A percentile compares a stretch with the other conserved stretches of the same genome.
These are phyloP conservation scores for Massariosphaeria phaeospora DNA, from an alignment of 495 filamentous ascomycete species.

Conservation along the genomic window DNA sequence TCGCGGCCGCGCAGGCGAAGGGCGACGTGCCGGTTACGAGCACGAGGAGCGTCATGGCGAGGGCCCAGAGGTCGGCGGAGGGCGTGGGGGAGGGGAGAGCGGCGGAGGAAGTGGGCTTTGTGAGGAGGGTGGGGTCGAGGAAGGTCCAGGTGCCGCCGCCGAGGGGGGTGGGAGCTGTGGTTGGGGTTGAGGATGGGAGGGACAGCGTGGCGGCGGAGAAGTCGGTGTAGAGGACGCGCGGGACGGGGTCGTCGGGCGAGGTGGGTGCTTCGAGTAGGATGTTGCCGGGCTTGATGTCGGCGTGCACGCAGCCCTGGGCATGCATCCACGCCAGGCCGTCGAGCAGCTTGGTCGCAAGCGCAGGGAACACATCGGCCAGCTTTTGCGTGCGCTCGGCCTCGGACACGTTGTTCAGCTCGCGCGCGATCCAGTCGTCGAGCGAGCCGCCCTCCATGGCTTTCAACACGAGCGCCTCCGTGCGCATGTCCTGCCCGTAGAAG, in stretches of 20 bases:
- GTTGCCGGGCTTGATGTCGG: constrained; percentile 56
- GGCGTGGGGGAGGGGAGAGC: constrained; percentile 27
- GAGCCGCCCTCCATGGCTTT: constrained; percentile 47
- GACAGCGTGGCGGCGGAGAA: not conserved
- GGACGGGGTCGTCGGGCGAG: constrained; percentile 45
- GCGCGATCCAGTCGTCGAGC: constrained; percentile 49
- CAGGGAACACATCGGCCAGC: constrained; percentile 31
- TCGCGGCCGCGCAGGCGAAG: constrained; percentile 44
- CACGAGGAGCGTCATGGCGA: constrained; percentile 54
- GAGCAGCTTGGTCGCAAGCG: constrained; percentile 49
- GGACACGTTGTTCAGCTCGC: constrained; percentile 27
- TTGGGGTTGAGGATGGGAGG: constrained; percentile 25
- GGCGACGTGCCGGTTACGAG: constrained; percentile 52
- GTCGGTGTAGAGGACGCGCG: constrained; percentile 56
- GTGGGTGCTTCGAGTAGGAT: constrained; percentile 43
- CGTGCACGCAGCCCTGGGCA: constrained; percentile 47
- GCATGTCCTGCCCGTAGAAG: constrained; percentile 53
- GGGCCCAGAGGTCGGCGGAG: constrained; percentile 51
- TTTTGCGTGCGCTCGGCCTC: constrained; percentile 26
- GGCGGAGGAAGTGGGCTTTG: constrained; percentile 18
- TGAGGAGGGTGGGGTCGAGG: constrained; percentile 53
- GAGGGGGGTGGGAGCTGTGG: constrained; percentile 22
- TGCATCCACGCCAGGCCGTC: constrained; percentile 52
- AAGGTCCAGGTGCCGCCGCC: constrained; percentile 55
- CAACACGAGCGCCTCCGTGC: constrained; percentile 51